phyloP scores from a whole-genome alignment of 768 basidiomycete genomes.

The Phlebiopsis flavidoalba region DNA sequence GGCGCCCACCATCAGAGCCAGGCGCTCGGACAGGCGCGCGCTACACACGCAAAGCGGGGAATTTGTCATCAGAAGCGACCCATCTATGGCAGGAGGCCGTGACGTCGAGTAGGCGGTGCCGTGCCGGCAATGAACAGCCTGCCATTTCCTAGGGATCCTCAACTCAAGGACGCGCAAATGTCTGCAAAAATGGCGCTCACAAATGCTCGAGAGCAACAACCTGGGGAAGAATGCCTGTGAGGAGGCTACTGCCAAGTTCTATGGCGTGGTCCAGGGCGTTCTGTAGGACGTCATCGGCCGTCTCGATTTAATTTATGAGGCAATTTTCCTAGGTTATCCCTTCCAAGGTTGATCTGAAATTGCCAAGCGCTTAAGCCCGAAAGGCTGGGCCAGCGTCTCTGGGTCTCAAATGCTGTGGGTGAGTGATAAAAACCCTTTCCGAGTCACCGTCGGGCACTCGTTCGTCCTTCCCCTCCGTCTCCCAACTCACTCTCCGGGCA shows the following conservation, averaged over 20 bases:
- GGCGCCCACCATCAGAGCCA: not conserved
- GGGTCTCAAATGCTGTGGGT: slow-evolving; percentile 25
- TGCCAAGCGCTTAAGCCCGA: slow-evolving; percentile 4
- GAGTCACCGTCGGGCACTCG: slow-evolving; percentile 19
- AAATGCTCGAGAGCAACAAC: not conserved
- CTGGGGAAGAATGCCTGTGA: not conserved
- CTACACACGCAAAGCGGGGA: not conserved
- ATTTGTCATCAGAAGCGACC: slow-evolving; percentile 6
- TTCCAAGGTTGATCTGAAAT: not conserved
- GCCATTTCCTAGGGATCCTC: not conserved
- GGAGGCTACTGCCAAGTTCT: not conserved
- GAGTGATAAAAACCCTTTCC: slow-evolving; percentile 15
- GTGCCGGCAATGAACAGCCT: not conserved
- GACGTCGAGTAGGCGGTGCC: slow-evolving; percentile 8
- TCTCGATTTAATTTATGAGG: not conserved
- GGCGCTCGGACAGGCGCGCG: not conserved
- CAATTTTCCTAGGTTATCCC: slow-evolving; percentile 1
- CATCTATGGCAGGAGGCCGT: slow-evolving; percentile 1
- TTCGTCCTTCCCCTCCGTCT: slow-evolving; percentile 7
- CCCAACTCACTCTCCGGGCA: slow-evolving; percentile 15
- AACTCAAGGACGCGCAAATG: not conserved
- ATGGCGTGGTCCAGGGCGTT: not conserved
- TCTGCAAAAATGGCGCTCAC: not conserved
- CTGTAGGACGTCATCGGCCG: not conserved
- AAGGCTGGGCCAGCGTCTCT: slow-evolving; percentile 20